These are phyloP conservation scores for Cyclocybe cylindracea DNA, from an alignment of 768 basidiomycete genomes.

Conservation along the genomic window DNA sequence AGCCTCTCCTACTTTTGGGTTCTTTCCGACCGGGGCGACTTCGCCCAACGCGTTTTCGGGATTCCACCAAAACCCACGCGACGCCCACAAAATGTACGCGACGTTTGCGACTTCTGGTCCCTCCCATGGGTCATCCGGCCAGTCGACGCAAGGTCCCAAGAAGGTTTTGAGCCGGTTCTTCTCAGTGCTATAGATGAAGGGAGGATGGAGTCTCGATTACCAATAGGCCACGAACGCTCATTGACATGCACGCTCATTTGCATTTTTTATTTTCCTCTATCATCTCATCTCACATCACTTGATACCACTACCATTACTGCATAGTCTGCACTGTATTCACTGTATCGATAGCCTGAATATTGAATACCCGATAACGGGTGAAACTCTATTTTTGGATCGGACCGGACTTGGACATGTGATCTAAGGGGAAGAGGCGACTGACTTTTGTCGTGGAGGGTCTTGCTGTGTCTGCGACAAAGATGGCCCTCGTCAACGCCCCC, in stretches of 20 bases:
- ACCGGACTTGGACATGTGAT: constrained; percentile 16
- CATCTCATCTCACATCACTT: constrained; percentile 8
- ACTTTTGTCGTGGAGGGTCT: not conserved
- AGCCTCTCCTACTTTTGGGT: constrained; percentile 56
- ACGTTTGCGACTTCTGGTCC: constrained; percentile 35
- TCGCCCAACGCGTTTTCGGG: constrained; percentile 58
- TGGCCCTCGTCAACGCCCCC: constrained; percentile 34
- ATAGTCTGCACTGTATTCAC: constrained; percentile 11
- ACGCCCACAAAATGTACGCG: constrained; percentile 59
- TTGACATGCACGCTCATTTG: constrained; percentile 5
- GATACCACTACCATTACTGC: constrained; percentile 2
- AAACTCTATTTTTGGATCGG: constrained; percentile 12
- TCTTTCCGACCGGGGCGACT: constrained; percentile 58
- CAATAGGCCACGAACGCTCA: constrained; percentile 8
- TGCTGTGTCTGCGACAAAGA: not conserved
- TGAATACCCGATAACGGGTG: constrained; percentile 15
- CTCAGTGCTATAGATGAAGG: constrained; percentile 11
- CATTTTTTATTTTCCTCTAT: constrained; percentile 1
- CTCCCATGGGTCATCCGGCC: constrained; percentile 7
- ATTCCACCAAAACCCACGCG: constrained; percentile 63
- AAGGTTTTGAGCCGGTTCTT: constrained; percentile 21
- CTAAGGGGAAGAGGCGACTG: not conserved
- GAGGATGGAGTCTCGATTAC: not conserved
- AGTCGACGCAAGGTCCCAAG: constrained; percentile 18
- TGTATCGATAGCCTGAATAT: constrained; percentile 21